Base-by-base conservation (phyloP, 495 filamentous ascomycete species). In the Aspergillus avenaceus region DNA sequence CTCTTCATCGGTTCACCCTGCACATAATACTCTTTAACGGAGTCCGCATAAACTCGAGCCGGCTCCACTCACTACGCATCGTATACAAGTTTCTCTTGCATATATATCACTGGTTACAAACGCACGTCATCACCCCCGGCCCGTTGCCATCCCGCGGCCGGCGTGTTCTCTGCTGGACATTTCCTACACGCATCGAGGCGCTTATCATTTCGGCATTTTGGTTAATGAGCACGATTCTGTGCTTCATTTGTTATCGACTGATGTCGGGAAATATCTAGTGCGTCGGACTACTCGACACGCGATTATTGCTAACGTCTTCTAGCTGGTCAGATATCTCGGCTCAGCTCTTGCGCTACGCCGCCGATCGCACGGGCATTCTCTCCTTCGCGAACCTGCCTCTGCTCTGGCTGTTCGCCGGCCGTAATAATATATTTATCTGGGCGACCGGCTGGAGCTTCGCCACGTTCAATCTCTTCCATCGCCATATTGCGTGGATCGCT, bases 371-470 rank as follows among this genome's bases (percentile, higher is more conserved):
- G 0, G 78, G 78, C 3, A 71, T 79, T 24, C 53, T 83, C 26
- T 65, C 72, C 4, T 68, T 78, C 50, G 77, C 70, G 8, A 79
- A 81, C 44, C 52, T 82, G 12, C 72, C 77, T 0, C 56, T 82
- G 3, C 18, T 79, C 21, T 77, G 75, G 63, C 57, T 82, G 1
- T 80, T 81, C 41, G 69, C 70, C 2, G 72, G 72, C 3, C 73
- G 79, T 25, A 83, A 81, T 53, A 82, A 82, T 45, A 70, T 81
- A 13, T 66, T 82, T 27, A 55, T 78, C 2, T 79, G 75, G 78
- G 58, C 75, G 8, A 81, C 78, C 0, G 75, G 77, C 0, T 82
- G 78, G 77, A 74, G 69, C 28, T 78, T 77, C 52, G 65, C 74
- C 1, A 77, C 69, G 0, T 80, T 79, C 54, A 76, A 77, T 38